Evolutionary conservation across 2,329 filamentous ascomycete species (phyloP), one percentile per base, ranked within the genome.

Genomic region (Lecanoromycetidae sp.): DNA sequence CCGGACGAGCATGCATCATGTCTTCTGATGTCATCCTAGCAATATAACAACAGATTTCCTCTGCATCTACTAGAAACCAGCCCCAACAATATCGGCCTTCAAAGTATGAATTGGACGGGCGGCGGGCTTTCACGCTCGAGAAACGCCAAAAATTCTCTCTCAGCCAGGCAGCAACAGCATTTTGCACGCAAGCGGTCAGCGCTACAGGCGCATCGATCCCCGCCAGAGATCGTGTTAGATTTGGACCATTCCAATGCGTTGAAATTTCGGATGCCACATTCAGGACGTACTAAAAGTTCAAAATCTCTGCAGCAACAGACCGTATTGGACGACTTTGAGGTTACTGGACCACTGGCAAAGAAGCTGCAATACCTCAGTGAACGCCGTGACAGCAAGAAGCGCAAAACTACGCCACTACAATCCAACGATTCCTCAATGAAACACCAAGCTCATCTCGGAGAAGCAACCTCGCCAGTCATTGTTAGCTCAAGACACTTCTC

Each of bases 21-120:
- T n/a, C n/a, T n/a, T n/a, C n/a, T n/a, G n/a, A n/a, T n/a, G n/a
- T n/a, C n/a, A n/a, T n/a, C n/a, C n/a, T n/a, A n/a, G n/a, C n/a
- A n/a, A n/a, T n/a, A n/a, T n/a, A n/a, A n/a, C n/a, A n/a, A n/a
- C n/a, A n/a, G n/a, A n/a, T n/a, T n/a, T n/a, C n/a, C n/a, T n/a
- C n/a, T n/a, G n/a, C n/a, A n/a, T n/a, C n/a, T n/a, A n/a, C n/a
- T n/a, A n/a, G n/a, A 15, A 15, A n/a, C 23, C 36, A 39, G 6
- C 4, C 8, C 26, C 10, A n/a, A 3, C 12, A 6, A 37, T n/a
- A n/a, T 13, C 8, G 9, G 10, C 22, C 13, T 15, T 38, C 22
- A 17, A 15, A 22, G 32, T 5, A 54, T 54, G 52, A 54, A 54
- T 13, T 54, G 52, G 52, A 52, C 44, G 4, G 52, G 52, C n/a